Evolutionary conservation across 805 yeast genomes (phyloP), one percentile per base, ranked within the genome.

Genomic region (Candida easanensis): DNA sequence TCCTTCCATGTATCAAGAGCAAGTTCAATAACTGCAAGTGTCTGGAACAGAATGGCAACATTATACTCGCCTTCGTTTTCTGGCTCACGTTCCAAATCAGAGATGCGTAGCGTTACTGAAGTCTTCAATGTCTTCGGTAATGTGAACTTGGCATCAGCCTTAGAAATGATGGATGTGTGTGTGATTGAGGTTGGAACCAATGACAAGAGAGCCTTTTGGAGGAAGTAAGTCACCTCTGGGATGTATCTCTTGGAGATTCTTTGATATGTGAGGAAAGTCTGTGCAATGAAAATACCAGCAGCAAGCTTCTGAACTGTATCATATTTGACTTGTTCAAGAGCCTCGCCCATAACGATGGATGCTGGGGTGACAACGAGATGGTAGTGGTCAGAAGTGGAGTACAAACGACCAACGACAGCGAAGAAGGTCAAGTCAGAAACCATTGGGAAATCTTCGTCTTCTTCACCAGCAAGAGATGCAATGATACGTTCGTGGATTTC

Each of bases 381-480:
- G 65, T 86, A 91, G 60, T 88, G 90, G 69, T 93, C 99, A 0
- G 99, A 93, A 1, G 97, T 88, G 0, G 99, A 90, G 59, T 85
- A 93, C 4, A 89, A 60, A 41, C 74, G 70, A 6, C 97, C 97
- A 44, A 90, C 71, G 5, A 88, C 54, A 0, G 80, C 71, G 56
- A 83, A 86, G 46, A 84, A 77, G 5, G 87, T 64, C 45, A 88
- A 64, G 58, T 89, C 96, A 1, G 77, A 66, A 14, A 65, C 53
- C 33, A 60, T 64, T 23, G 75, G 71, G 46, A 68, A 71, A 25
- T 58, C 53, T 3, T 52, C 50, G 14, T 57, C 55, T 8, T 56
- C 54, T 13, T 57, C 55, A 41, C 67, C 66, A 16, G 51, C 43
- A 0, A 53, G 34, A 2, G 56, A 53, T 3, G 51, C 58, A 8